phyloP scores from a whole-genome alignment of 495 filamentous ascomycete genomes.

The Xylaria intraflava region DNA sequence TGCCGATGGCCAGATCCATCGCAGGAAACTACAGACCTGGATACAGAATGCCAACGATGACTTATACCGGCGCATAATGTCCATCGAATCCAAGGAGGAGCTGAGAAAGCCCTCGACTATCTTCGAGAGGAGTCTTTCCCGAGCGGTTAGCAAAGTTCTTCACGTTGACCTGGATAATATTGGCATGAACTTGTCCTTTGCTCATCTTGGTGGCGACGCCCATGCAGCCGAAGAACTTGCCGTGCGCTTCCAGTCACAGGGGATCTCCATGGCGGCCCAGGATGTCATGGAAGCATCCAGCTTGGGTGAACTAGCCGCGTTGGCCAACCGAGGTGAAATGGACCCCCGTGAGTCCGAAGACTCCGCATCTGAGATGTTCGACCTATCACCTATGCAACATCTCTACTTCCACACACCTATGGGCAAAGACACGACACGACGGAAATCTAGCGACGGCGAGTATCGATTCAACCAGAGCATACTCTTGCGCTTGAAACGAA shows the following conservation, averaged over 20 bases:
- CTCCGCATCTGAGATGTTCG: slow-evolving; percentile 45
- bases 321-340: slow-evolving; percentile 9
- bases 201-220: slow-evolving; percentile 40
- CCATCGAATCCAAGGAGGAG: slow-evolving; percentile 31
- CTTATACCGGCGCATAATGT: slow-evolving; percentile 34
- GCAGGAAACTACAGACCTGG: slow-evolving; percentile 42
- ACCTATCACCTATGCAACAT: slow-evolving; percentile 64
- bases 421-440: slow-evolving; percentile 28
- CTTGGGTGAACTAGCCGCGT: slow-evolving; percentile 30
- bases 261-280: slow-evolving; percentile 29
- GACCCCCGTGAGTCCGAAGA: slow-evolving; percentile 21
- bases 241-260: slow-evolving; percentile 33
- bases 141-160: slow-evolving; percentile 33
- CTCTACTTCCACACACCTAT: slow-evolving; percentile 56
- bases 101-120: slow-evolving; percentile 27
- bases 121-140: slow-evolving; percentile 36
- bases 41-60: slow-evolving; percentile 43
- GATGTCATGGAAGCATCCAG: slow-evolving; percentile 19
- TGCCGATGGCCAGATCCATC: slow-evolving; percentile 30
- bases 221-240: slow-evolving; percentile 34
- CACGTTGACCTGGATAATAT: slow-evolving; percentile 29
- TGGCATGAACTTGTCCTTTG: slow-evolving; percentile 39
- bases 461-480: slow-evolving; percentile 73
- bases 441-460: slow-evolving; percentile 43
- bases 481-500: slow-evolving; percentile 49